Conservation (phyloP, 352 stramenopile species). For the Phytophthora sp. region DNA sequence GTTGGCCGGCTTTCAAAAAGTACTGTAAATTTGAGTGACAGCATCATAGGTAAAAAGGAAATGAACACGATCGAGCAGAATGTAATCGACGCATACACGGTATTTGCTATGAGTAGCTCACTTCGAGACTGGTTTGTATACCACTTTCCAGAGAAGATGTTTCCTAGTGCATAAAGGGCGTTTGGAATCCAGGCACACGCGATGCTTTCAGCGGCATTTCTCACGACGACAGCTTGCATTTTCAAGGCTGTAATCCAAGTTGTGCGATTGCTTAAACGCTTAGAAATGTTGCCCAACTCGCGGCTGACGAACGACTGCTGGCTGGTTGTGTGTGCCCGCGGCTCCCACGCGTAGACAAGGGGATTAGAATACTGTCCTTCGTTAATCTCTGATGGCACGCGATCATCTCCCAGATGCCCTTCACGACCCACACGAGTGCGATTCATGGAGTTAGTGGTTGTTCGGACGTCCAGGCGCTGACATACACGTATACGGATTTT, state of each 20-base stretch:
- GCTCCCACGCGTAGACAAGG: too few relatives aligned
- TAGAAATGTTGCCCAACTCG: too few relatives aligned
- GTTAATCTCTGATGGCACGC: too few relatives aligned
- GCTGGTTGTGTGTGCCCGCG: too few relatives aligned
- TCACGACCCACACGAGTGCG: too few relatives aligned
- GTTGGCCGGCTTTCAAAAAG: slow-evolving; percentile 2
- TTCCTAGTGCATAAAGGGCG: neutral
- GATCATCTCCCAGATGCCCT: too few relatives aligned
- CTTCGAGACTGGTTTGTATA: slow-evolving; percentile 9
- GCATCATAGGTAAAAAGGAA: slow-evolving; percentile 14
- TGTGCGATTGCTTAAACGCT: neutral
- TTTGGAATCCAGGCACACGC: slow-evolving; percentile 14
- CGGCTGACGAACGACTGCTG: too few relatives aligned
- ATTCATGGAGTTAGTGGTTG: too few relatives aligned
- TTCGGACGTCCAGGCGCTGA: too few relatives aligned
- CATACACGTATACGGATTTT: too few relatives aligned
- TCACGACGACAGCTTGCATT: slow-evolving; percentile 1
- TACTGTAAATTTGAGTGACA: slow-evolving; percentile 6
- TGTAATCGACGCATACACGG: slow-evolving; percentile 1
- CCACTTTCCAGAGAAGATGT: slow-evolving; percentile 17
- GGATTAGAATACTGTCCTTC: too few relatives aligned
- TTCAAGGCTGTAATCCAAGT: slow-evolving; percentile 2
- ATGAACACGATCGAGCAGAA: slow-evolving; percentile 26
- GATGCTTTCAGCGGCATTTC: slow-evolving; percentile 8
- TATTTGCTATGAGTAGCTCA: slow-evolving; percentile 11